Percentiles rank a stretch among this genome's conserved stretches.
Evolutionary conservation across 2,329 filamentous ascomycete species (phyloP).

Genomic region (Aspergillus costaricaensis): DNA sequence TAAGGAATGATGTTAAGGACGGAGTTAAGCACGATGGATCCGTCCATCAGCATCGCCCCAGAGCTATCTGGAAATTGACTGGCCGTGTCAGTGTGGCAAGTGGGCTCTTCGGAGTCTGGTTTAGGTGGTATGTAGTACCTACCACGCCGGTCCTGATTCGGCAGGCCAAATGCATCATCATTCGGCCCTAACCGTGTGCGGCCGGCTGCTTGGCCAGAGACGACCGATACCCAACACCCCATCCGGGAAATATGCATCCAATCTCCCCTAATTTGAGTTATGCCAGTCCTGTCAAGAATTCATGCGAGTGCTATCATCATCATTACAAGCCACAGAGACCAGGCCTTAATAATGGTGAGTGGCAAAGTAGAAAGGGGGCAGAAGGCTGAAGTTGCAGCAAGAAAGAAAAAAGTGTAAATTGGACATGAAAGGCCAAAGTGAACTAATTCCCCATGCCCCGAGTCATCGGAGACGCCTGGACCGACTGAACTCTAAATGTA

Average conservation of each 20-base stretch:
- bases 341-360: background rate
- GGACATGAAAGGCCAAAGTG: background rate
- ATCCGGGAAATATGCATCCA: background rate
- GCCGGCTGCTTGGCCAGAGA: background rate
- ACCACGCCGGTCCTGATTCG: constrained; percentile 13
- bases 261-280: background rate
- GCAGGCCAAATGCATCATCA: constrained; percentile 2
- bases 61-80: background rate
- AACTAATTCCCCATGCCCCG: background rate
- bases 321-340: background rate
- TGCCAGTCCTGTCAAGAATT: background rate
- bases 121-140: constrained; percentile 3
- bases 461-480: background rate
- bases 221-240: background rate
- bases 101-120: constrained; percentile 4
- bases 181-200: background rate
- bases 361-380: constrained; percentile 4
- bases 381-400: background rate
- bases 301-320: background rate
- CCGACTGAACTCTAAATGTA: constrained; percentile 3
- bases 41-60: constrained; percentile 5
- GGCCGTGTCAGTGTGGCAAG: constrained; percentile 14
- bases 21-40: constrained; percentile 5
- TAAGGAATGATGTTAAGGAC: constrained; percentile 4
- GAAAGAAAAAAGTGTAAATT: background rate